Percentiles rank a stretch among this genome's conserved stretches.
Conservation (phyloP, 2,329 filamentous ascomycete genomes). For the Elsinoe ampelina region DNA sequence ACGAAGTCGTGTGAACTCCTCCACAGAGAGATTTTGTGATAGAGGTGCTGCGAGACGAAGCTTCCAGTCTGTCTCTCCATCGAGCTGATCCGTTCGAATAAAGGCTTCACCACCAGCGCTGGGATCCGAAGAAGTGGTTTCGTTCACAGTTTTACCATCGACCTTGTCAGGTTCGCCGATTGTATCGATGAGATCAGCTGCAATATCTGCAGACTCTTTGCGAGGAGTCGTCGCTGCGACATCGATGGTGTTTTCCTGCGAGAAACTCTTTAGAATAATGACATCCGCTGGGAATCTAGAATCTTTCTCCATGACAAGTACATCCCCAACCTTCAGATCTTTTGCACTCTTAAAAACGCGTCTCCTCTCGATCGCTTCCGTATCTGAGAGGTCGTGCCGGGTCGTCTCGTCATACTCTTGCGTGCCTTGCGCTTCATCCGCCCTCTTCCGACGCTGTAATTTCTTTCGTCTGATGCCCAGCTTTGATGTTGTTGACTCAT, state of each 20-base stretch:
- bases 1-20: slow-evolving; percentile 56
- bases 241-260: slow-evolving; percentile 40
- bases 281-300: slow-evolving; percentile 92
- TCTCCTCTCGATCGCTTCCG: slow-evolving; percentile 30
- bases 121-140: slow-evolving; percentile 27
- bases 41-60: slow-evolving; percentile 76
- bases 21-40: slow-evolving; percentile 65
- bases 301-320: slow-evolving; percentile 86
- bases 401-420: slow-evolving; percentile 52
- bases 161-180: slow-evolving; percentile 20
- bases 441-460: slow-evolving; percentile 11
- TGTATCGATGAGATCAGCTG: slow-evolving; percentile 22
- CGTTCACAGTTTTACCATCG: slow-evolving; percentile 20
- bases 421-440: slow-evolving; percentile 23
- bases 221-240: slow-evolving; percentile 27
- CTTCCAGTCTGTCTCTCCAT: slow-evolving; percentile 99
- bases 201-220: slow-evolving; percentile 26
- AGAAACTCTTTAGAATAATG: slow-evolving; percentile 76
- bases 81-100: slow-evolving; percentile 91
- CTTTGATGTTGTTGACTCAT: slow-evolving; percentile 14
- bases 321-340: slow-evolving; percentile 86
- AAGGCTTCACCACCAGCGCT: slow-evolving; percentile 74
- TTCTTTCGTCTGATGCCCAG: slow-evolving; percentile 18
- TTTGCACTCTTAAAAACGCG: slow-evolving; percentile 74
- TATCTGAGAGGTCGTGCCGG: slow-evolving; percentile 33